Evolutionary conservation across 768 basidiomycete genomes (phyloP).

Genomic region (Russula brevipes): DNA sequence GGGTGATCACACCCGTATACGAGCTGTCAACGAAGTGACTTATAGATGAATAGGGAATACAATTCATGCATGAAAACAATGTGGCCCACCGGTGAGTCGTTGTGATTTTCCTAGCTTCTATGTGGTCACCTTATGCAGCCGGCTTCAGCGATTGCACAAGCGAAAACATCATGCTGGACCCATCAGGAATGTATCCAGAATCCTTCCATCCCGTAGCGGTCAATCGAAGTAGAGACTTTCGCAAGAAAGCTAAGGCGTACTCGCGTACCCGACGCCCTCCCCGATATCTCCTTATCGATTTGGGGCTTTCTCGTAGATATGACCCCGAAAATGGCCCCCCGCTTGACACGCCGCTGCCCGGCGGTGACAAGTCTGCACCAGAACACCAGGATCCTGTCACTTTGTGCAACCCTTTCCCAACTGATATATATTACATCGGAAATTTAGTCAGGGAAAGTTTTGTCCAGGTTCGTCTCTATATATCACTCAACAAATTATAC

Average conservation of each 20-base stretch:
- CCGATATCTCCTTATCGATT: conserved; percentile 16
- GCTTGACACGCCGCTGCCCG: conserved; percentile 6
- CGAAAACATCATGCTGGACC: conserved; percentile 20
- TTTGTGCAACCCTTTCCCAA: conserved; percentile 19
- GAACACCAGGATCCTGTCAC: conserved; percentile 9
- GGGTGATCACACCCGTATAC: neutral
- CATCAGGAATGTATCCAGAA: conserved; percentile 12
- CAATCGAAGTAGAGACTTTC: conserved; percentile 6
- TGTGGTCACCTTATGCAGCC: neutral
- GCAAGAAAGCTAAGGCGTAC: neutral
- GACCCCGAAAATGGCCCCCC: conserved; percentile 10
- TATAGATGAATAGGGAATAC: neutral
- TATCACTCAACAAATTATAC: neutral
- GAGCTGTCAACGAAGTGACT: too few relatives aligned
- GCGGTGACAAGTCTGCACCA: conserved; percentile 20
- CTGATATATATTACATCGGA: conserved; percentile 16
- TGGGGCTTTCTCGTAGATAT: conserved; percentile 12
- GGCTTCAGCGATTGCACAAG: conserved; percentile 4
- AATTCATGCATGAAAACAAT: conserved; percentile 19
- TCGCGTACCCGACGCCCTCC: neutral
- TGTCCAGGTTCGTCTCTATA: neutral
- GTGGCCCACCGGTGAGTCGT: conserved; percentile 19
- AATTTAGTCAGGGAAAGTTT: conserved; percentile 1
- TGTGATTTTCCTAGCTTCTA: neutral
- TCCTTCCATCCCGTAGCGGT: conserved; percentile 11